phyloP scores from a whole-genome alignment of 352 stramenopile species.

The Phytophthora colocasiae region DNA sequence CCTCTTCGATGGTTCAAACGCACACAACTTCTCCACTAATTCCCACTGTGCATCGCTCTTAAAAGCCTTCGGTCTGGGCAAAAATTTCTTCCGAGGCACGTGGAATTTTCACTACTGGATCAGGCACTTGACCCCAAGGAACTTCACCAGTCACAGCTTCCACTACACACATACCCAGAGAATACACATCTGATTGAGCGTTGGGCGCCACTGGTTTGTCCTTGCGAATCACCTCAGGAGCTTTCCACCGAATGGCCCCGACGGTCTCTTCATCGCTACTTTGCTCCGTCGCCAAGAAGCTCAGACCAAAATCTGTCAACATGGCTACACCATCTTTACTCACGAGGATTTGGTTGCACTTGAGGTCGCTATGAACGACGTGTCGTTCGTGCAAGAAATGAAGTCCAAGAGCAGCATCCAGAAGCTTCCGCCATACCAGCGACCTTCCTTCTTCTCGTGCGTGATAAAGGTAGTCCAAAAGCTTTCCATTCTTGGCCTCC shows the following conservation, averaged over 20 bases:
- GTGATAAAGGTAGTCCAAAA: not conserved
- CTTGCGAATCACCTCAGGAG: not conserved
- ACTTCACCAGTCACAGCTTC: constrained; percentile 24
- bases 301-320: not conserved
- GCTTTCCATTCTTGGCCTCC: not conserved
- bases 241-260: not conserved
- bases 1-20: constrained; percentile 18
- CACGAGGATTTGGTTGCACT: not conserved
- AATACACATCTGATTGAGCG: constrained; percentile 26
- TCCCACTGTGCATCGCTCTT: constrained; percentile 22
- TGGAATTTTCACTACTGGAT: constrained; percentile 24
- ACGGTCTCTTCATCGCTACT: not conserved
- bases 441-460: not conserved
- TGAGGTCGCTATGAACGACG: not conserved
- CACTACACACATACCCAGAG: constrained; percentile 6
- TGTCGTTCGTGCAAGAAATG: not conserved
- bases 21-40: constrained; percentile 20
- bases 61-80: constrained; percentile 18
- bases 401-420: not conserved
- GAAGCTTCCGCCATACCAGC: not conserved
- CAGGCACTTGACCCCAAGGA: constrained; percentile 6
- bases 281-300: not conserved
- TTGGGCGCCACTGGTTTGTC: constrained; percentile 12
- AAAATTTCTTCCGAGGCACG: constrained; percentile 17
- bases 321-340: not conserved